Evolutionary conservation across 108 stramenopile genomes (phyloP), one percentile per base, ranked within the genome.

Genomic region (Conticribra weissflogii): DNA sequence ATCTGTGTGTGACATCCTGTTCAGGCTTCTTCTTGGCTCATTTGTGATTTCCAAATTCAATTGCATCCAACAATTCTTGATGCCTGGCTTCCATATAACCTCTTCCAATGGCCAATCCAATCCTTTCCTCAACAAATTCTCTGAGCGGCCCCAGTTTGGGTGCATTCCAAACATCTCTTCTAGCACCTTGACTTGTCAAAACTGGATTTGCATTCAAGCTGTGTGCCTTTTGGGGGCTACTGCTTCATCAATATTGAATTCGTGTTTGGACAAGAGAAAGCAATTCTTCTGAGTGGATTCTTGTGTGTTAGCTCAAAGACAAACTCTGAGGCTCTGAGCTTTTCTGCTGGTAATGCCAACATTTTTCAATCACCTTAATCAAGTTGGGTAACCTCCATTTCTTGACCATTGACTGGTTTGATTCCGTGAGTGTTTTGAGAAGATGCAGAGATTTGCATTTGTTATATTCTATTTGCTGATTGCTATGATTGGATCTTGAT

Each of bases 321-420:
- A 5, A 60, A 60, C 14, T 60, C 24, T 1, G 41, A 14, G 1
- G 59, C 15, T 4, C 25, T 23, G 14, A 44, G 59, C 45, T 2
- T 18, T 17, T 57, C 15, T 3, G 1, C 1, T 9, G 24, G 1
- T 3, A 14, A 27, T 2, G 0, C 2, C 2, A 31, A 18, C 8
- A 57, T 18, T 30, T 14, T 30, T 31, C 32, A 27, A 57, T 33
- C 2, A 33, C 4, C 1, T 30, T 1, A 31, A 57, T 57, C 31
- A 57, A 30, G 56, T 57, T 57, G 56, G 7, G 16, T 30, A 31
- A 31, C 56, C 56, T 32, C 17, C 36, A 41, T 41, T 41, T n/a
- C n/a, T n/a, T n/a, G n/a, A n/a, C n/a, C n/a, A n/a, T n/a, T n/a
- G n/a, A n/a, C n/a, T n/a, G n/a, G n/a, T n/a, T n/a, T n/a, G n/a